phyloP scores from a whole-genome alignment of 2,329 filamentous ascomycete species.

The Colletotrichum echinochloae region DNA sequence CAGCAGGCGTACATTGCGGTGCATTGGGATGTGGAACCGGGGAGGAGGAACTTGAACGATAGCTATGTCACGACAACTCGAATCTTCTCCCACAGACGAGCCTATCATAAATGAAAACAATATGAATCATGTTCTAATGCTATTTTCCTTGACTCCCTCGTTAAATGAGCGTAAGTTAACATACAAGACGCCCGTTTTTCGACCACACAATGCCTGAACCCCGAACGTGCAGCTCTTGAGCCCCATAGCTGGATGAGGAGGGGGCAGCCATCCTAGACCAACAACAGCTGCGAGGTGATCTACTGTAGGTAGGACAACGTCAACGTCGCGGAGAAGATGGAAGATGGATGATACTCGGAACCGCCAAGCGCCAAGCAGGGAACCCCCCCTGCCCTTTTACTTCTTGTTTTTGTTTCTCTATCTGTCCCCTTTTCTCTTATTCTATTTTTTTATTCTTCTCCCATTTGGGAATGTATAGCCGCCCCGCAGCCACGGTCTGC shows the following conservation, averaged over 20 bases:
- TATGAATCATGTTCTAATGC: background rate
- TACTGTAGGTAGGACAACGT: no score
- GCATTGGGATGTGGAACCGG: background rate
- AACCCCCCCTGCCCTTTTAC: no score
- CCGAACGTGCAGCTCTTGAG: background rate
- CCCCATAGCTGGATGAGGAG: background rate
- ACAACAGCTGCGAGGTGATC: background rate
- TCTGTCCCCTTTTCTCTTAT: no score
- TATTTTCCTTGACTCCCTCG: background rate
- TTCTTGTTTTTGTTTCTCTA: no score
- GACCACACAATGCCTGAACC: background rate
- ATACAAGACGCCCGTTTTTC: background rate
- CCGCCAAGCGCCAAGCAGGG: background rate
- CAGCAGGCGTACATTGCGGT: conserved; percentile 6
- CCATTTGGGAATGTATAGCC: background rate
- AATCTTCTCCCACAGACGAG: background rate
- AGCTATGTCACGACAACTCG: background rate
- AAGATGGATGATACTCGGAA: background rate
- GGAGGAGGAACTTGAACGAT: background rate
- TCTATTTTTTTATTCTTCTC: background rate
- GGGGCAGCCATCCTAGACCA: background rate
- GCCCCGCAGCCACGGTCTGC: background rate
- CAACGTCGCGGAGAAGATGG: no score
- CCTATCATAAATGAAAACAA: background rate
- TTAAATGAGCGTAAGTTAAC: background rate